Conservation (phyloP, 148 eudicot species). For the Fallopia convolvulus region DNA sequence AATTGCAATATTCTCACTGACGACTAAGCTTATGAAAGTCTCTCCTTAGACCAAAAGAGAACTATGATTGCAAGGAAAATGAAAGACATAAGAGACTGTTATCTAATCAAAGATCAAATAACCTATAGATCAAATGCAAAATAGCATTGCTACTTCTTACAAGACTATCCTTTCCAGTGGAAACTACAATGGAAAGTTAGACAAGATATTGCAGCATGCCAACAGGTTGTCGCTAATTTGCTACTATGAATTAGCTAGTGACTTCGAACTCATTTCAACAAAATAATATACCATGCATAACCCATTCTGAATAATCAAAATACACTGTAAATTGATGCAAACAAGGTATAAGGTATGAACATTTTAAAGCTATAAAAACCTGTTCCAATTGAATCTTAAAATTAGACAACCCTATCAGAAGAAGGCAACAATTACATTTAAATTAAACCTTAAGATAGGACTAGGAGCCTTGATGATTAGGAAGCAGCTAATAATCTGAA, state of each 20-base stretch:
- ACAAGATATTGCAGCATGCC: neutral
- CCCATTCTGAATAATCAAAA: neutral
- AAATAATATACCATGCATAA: neutral
- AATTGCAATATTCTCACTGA: neutral
- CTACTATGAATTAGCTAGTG: neutral
- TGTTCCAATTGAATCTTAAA: neutral
- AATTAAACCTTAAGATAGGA: neutral
- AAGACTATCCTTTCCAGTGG: neutral
- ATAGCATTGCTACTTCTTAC: neutral
- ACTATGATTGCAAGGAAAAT: neutral
- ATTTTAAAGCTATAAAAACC: neutral
- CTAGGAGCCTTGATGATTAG: neutral
- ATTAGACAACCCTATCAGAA: neutral
- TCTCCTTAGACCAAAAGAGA: too few relatives aligned
- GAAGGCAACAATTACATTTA: neutral
- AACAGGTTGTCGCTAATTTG: neutral
- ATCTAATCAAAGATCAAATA: neutral
- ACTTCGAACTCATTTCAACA: neutral
- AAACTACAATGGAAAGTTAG: neutral
- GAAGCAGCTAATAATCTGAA: neutral
- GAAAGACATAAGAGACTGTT: neutral
- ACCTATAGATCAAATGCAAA: neutral
- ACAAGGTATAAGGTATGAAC: neutral
- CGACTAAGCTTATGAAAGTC: too few relatives aligned
- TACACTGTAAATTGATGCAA: neutral